Evolutionary conservation across 148 eudicot species (phyloP), one percentile per base, ranked within the genome.

Genomic region (Rhododendron vialii): DNA sequence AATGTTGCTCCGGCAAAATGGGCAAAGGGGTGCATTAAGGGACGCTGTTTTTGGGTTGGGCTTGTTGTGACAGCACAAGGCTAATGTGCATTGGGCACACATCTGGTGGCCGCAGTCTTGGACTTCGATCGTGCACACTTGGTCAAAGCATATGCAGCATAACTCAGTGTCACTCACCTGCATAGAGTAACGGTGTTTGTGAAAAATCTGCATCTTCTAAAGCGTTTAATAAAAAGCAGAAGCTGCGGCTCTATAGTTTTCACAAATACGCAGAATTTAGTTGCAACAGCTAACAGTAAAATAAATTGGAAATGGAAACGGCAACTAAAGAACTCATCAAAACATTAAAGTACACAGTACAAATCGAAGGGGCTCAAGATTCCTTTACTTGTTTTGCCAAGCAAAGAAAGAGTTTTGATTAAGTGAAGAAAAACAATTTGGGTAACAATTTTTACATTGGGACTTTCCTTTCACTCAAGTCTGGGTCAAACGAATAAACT

Each of bases 121-220:
- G 75, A 97, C 95, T 89, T 97, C 98, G 9, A 97, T 97, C 41
- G 96, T 94, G 90, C 99, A 97, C 45, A 92, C 91, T 95, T 97
- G 99, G 74, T 97, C 98, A 86, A 97, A 97, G 91, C 99, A 97
- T 88, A 97, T 97, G 93, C 96, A 91, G 86, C 99, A 97, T 73
- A 97, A 85, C 65, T 95, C 98, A 2, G 92, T 85, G 36, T 95
- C 99, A 83, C 98, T 95, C 1, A 85, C 91, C 99, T 97, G 95
- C 91, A 91, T 36, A 30, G 63, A 10, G 14, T 61, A 17, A 78
- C 24, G 5, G 24, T 22, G 9, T 18, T 1, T 2, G 50, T 71
- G 20, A 30, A 35, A 73, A 84, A 51, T 51, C n/a, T 65, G 55
- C 83, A 10, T 80, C 63, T 30, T 30, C 63, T 28, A 22, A 57